Percentiles rank a stretch among this genome's conserved stretches.
These are phyloP conservation scores for Tetrapisispora phaffii DNA, from an alignment of 805 yeast species.

Conservation along the genomic window DNA sequence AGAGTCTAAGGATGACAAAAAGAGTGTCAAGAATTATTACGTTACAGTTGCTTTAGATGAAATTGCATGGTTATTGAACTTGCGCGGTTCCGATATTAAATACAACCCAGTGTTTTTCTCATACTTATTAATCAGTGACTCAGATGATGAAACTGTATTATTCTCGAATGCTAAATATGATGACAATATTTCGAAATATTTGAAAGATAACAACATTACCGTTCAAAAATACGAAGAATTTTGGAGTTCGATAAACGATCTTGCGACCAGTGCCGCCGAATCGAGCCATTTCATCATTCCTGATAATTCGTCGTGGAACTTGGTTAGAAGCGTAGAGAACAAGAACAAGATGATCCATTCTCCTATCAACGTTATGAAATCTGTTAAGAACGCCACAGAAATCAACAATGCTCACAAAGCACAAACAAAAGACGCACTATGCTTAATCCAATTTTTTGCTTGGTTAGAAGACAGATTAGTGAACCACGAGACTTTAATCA, in stretches of 20 bases:
- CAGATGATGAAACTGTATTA: conserved; percentile 34
- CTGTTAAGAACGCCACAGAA: conserved; percentile 67
- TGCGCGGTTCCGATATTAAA: conserved; percentile 75
- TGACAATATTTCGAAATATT: conserved; percentile 32
- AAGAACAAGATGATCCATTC: conserved; percentile 37
- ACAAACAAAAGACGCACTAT: conserved; percentile 77
- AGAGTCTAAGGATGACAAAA: background rate
- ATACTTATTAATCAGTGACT: conserved; percentile 37
- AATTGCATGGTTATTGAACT: conserved; percentile 81
- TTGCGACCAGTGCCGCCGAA: conserved; percentile 10
- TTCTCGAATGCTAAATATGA: conserved; percentile 43
- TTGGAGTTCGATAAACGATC: conserved; percentile 43
- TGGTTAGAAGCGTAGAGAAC: conserved; percentile 37
- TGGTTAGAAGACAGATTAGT: conserved; percentile 66
- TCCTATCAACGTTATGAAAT: conserved; percentile 59
- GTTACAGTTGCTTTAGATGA: conserved; percentile 75
- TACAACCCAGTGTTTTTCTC: conserved; percentile 83
- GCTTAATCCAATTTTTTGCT: conserved; percentile 61
- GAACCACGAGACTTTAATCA: conserved; percentile 34
- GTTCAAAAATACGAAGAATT: conserved; percentile 47
- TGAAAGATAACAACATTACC: conserved; percentile 36
- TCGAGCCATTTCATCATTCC: conserved; percentile 39
- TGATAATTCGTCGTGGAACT: conserved; percentile 56
- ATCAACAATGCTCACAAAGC: conserved; percentile 61
- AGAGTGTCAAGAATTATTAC: conserved; percentile 30